Evolutionary conservation across 2,329 filamentous ascomycete genomes (phyloP).

Genomic region (Microsporum ferrugineum): DNA sequence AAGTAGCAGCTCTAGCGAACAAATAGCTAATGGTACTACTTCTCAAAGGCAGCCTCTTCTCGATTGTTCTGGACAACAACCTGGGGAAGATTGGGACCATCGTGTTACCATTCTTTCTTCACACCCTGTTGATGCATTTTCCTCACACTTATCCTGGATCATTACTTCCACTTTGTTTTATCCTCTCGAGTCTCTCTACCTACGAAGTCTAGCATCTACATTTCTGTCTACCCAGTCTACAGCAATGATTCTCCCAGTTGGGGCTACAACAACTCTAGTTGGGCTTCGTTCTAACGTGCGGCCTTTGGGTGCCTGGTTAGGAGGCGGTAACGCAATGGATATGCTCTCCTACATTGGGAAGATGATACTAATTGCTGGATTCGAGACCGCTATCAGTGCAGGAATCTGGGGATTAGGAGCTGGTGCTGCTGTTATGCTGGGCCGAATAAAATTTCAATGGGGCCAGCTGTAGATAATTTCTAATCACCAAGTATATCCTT

Average conservation of each 20-base stretch:
- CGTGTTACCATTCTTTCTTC: constrained; percentile 34
- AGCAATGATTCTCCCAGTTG: constrained; percentile 11
- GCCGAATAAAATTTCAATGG: constrained; percentile 32
- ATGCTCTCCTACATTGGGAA: constrained; percentile 28
- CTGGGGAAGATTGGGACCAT: constrained; percentile 17
- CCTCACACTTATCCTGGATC: constrained; percentile 31
- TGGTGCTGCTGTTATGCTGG: constrained; percentile 28
- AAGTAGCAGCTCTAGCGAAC: neutral
- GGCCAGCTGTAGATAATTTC: constrained; percentile 17
- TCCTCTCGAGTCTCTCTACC: constrained; percentile 31
- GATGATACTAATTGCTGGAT: constrained; percentile 26
- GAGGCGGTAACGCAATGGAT: constrained; percentile 23
- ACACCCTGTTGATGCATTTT: constrained; percentile 32
- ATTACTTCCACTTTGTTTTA: constrained; percentile 30
- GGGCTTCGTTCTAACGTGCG: constrained; percentile 23
- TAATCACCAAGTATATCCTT: neutral
- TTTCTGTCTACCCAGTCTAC: constrained; percentile 24
- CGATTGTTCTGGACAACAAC: neutral
- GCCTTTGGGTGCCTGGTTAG: constrained; percentile 25
- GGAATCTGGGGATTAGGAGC: constrained; percentile 30
- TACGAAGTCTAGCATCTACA: constrained; percentile 30
- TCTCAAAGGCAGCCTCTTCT: constrained; percentile 1
- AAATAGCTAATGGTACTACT: neutral
- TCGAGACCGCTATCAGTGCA: constrained; percentile 29
- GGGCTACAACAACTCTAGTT: constrained; percentile 7